phyloP scores from a whole-genome alignment of 1,139 yeast species.

The Geotrichum citri-aurantii region DNA sequence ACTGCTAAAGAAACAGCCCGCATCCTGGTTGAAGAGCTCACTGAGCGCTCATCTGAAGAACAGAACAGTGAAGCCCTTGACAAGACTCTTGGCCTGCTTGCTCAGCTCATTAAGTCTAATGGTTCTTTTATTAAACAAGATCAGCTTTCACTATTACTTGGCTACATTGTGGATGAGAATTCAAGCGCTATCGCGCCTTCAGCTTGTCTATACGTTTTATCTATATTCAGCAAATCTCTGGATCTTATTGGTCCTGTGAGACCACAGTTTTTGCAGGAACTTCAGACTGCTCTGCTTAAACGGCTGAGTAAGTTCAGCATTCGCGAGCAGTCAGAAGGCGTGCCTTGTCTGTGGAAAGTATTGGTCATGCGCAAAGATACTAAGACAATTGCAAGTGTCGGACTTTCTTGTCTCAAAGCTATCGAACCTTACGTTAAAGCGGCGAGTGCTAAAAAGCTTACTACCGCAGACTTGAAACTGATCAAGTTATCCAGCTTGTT shows the following conservation, averaged over 20 bases:
- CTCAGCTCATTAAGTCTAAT: constrained; percentile 48
- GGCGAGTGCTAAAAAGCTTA: constrained; percentile 26
- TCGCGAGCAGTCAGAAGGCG: constrained; percentile 59
- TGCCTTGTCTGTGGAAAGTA: constrained; percentile 59
- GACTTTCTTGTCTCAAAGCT: constrained; percentile 51
- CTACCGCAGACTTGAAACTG: constrained; percentile 42
- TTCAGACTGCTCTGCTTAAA: constrained; percentile 49
- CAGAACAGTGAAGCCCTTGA: constrained; percentile 29
- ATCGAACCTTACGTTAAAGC: constrained; percentile 42
- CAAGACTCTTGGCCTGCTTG: constrained; percentile 44
- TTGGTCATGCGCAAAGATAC: constrained; percentile 45
- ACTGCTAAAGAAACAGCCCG: constrained; percentile 20
- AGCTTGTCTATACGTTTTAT: constrained; percentile 45
- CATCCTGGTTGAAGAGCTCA: constrained; percentile 23
- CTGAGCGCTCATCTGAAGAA: constrained; percentile 24
- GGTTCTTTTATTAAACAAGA: constrained; percentile 54
- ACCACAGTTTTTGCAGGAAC: constrained; percentile 45
- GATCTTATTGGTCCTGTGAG: constrained; percentile 44
- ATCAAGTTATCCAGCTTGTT: constrained; percentile 55
- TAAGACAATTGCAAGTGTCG: constrained; percentile 51
- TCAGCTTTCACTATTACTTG: constrained; percentile 56
- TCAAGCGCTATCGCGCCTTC: constrained; percentile 34
- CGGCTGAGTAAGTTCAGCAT: constrained; percentile 54
- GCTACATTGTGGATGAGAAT: constrained; percentile 49
- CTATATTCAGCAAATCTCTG: constrained; percentile 48